A percentile compares a stretch with the other conserved stretches of the same genome.
Evolutionary conservation across 306 rosid species (phyloP).

Genomic region (Lathyrus sativus): DNA sequence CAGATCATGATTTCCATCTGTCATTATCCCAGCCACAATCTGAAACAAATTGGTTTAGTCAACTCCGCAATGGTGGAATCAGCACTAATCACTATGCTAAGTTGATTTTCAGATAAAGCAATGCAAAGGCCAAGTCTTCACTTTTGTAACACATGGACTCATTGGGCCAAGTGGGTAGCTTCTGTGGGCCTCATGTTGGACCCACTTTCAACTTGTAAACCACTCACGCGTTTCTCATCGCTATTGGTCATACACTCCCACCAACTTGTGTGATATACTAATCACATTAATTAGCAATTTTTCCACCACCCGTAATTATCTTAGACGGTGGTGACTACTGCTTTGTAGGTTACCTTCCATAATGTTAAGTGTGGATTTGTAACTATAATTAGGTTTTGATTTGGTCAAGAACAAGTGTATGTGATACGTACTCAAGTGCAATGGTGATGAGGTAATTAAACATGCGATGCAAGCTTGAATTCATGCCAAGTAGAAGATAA

Average conservation of each 20-base stretch:
- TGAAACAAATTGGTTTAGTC: slow-evolving; percentile 25
- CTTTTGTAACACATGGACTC: slow-evolving; percentile 25
- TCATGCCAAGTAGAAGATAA: slow-evolving; percentile 10
- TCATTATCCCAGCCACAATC: slow-evolving; percentile 6
- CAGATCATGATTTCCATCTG: slow-evolving; percentile 32
- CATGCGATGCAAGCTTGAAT: slow-evolving; percentile 27
- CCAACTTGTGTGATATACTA: slow-evolving; percentile 24
- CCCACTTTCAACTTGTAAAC: slow-evolving; percentile 26
- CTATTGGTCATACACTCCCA: slow-evolving; percentile 19
- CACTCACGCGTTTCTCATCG: slow-evolving; percentile 6
- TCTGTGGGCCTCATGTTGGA: slow-evolving; percentile 6
- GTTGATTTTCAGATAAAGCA: neutral
- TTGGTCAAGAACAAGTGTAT: slow-evolving; percentile 30
- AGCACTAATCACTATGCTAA: neutral
- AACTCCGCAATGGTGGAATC: slow-evolving; percentile 13
- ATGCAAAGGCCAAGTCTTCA: slow-evolving; percentile 23
- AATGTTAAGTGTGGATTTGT: neutral
- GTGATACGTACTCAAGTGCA: neutral
- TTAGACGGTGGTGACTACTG: neutral
- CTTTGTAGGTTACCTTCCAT: slow-evolving; percentile 40
- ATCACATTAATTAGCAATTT: neutral
- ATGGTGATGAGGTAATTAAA: neutral
- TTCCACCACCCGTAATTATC: neutral
- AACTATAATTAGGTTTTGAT: slow-evolving; percentile 28
- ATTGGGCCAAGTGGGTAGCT: slow-evolving; percentile 26